phyloP scores from a whole-genome alignment of 1,284 basidiomycete genomes.

The Phylloporus sp. region DNA sequence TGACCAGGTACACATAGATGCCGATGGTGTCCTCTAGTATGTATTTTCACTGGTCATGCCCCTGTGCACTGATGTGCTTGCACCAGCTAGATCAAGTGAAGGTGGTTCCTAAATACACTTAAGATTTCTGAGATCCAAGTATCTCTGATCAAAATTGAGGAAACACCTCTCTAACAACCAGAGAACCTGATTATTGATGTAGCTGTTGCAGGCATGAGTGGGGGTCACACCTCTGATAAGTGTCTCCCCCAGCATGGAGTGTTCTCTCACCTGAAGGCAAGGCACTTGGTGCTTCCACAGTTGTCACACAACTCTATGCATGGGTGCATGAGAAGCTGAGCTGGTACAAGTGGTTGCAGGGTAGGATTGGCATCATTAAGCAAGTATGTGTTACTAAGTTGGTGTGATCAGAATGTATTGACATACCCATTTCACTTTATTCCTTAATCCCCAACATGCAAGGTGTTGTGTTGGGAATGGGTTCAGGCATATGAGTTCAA shows the following conservation, averaged over 20 bases:
- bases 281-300: slow-evolving; percentile 52
- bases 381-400: slow-evolving; percentile 50
- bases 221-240: slow-evolving; percentile 72
- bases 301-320: slow-evolving; percentile 55
- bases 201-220: slow-evolving; percentile 73
- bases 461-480: slow-evolving; percentile 65
- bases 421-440: slow-evolving; percentile 48
- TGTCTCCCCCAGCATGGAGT: slow-evolving; percentile 77
- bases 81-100: slow-evolving; percentile 38
- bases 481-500: slow-evolving; percentile 62
- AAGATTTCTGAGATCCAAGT: slow-evolving; percentile 80
- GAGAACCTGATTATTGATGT: slow-evolving; percentile 65
- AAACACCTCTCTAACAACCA: slow-evolving; percentile 65
- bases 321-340: slow-evolving; percentile 71
- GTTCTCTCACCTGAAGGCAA: slow-evolving; percentile 65
- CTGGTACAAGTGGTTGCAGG: slow-evolving; percentile 75
- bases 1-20: slow-evolving; percentile 68
- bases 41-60: slow-evolving; percentile 30
- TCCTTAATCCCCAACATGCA: slow-evolving; percentile 76
- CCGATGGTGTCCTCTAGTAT: slow-evolving; percentile 69
- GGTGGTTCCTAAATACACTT: slow-evolving; percentile 63
- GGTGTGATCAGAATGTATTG: not conserved
- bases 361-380: slow-evolving; percentile 70
- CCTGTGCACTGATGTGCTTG: not conserved
- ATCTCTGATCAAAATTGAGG: slow-evolving; percentile 77